Base-by-base conservation (phyloP, 805 yeast genomes). In the Candida insectorum region DNA sequence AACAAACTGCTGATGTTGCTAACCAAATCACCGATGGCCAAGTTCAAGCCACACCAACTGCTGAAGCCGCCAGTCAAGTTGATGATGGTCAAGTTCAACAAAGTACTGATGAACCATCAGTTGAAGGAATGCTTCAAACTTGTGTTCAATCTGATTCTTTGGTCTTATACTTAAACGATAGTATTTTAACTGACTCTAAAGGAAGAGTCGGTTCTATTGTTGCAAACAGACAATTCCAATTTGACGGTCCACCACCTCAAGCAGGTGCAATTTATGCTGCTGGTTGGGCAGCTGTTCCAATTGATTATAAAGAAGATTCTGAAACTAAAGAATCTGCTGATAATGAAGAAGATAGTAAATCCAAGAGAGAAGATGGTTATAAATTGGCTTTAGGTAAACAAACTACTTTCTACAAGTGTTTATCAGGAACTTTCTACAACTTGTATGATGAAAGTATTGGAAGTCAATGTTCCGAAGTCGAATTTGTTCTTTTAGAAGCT, bases 161-260 rank as follows among this genome's bases (percentile, higher is more conserved):
- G 31, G 36, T 43, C 28, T 43, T 49, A 44, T 41, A 37, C 24
- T 51, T 53, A 34, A 36, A 39, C 12, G 47, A 35, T 16, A 46
- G 53, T 31, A 33, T 49, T 16, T 50, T 62, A 40, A 60, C 60
- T 22, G 72, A 66, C 43, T 39, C 56, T n/a, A 37, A 57, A 41
- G 67, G 65, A 28, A 62, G 72, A 57, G 47, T 65, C 40, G 72
- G 72, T 34, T 61, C 69, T 27, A 65, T 66, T 51, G 72, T 66
- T 42, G 70, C 72, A 37, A 66, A 66, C 60, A 72, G 83, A 69
- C 91, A 82, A 68, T 78, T 80, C 73, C 86, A 79, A 64, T 79
- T 79, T 54, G 85, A 81, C 55, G 85, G 85, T 55, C 85, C 85
- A 37, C 81, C 85, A 65, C 88, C 89, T 53, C 91, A 82, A 70